Evolutionary conservation across 257 asterid species (phyloP).

Genomic region (Solanum arcanum): DNA sequence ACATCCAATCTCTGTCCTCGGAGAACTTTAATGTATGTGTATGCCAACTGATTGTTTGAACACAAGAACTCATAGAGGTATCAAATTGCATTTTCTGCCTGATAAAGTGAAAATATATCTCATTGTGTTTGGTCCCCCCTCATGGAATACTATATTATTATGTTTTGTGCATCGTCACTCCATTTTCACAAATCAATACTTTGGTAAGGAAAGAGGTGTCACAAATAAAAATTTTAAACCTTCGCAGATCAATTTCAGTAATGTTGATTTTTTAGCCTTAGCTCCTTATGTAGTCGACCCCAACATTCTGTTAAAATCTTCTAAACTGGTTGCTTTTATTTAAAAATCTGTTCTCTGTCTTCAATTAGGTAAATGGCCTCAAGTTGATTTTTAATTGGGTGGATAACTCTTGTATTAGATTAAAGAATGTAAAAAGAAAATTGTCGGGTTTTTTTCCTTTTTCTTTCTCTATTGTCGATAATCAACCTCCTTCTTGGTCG

Average conservation of each 20-base stretch:
- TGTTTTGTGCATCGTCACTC: background rate
- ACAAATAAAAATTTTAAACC: background rate
- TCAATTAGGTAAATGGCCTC: background rate
- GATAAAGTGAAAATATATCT: background rate
- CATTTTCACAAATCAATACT: background rate
- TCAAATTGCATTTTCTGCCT: background rate
- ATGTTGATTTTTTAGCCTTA: background rate
- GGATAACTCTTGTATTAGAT: background rate
- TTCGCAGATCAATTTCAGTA: background rate
- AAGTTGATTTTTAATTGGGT: background rate
- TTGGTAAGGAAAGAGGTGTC: background rate
- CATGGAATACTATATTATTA: background rate
- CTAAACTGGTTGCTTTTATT: background rate
- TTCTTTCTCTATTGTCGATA: background rate
- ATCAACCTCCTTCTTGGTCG: background rate
- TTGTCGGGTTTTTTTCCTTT: background rate
- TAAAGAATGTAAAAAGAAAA: background rate
- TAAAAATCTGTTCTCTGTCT: background rate
- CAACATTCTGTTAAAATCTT: background rate
- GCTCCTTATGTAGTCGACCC: background rate
- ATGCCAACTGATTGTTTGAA: background rate
- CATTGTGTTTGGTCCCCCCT: background rate
- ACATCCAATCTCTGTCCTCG: background rate
- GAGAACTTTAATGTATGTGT: background rate
- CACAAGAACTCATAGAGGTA: background rate